Evolutionary conservation across 1,284 basidiomycete species (phyloP).

Genomic region (Mycosarcoma maydis): DNA sequence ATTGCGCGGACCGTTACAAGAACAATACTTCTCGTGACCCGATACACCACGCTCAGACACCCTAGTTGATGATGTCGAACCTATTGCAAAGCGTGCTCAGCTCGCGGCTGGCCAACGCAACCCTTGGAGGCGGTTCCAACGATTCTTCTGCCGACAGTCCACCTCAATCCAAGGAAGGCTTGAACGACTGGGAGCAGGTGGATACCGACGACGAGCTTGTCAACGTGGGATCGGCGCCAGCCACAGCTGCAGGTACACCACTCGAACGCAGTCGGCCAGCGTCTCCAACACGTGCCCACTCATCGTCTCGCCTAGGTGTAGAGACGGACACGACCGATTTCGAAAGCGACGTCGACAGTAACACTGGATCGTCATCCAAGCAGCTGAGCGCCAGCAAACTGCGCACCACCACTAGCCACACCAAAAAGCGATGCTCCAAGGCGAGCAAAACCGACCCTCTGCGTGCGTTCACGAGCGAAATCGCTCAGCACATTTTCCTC

Average conservation of each 20-base stretch:
- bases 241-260: slow-evolving; percentile 44
- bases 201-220: slow-evolving; percentile 53
- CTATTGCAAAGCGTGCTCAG: slow-evolving; percentile 53
- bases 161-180: slow-evolving; percentile 16
- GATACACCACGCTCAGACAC: too few species aligned
- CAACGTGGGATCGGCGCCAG: slow-evolving; percentile 34
- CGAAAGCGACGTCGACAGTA: slow-evolving; percentile 25
- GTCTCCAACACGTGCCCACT: slow-evolving; percentile 27
- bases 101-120: slow-evolving; percentile 52
- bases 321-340: slow-evolving; percentile 45
- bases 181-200: slow-evolving; percentile 56
- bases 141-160: slow-evolving; percentile 5
- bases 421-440: slow-evolving; percentile 14
- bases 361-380: not conserved
- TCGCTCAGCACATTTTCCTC: slow-evolving; percentile 64
- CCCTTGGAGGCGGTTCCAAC: slow-evolving; percentile 20
- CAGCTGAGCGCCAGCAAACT: slow-evolving; percentile 16
- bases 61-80: slow-evolving; percentile 45
- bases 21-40: too few species aligned
- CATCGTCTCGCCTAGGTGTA: slow-evolving; percentile 32
- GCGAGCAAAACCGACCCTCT: slow-evolving; percentile 54
- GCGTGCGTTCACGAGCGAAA: slow-evolving; percentile 46
- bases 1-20: too few species aligned
- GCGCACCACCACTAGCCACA: slow-evolving; percentile 3
- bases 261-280: slow-evolving; percentile 41